Base-by-base conservation (phyloP, 306 rosid genomes). In the Gleditsia sinensis region DNA sequence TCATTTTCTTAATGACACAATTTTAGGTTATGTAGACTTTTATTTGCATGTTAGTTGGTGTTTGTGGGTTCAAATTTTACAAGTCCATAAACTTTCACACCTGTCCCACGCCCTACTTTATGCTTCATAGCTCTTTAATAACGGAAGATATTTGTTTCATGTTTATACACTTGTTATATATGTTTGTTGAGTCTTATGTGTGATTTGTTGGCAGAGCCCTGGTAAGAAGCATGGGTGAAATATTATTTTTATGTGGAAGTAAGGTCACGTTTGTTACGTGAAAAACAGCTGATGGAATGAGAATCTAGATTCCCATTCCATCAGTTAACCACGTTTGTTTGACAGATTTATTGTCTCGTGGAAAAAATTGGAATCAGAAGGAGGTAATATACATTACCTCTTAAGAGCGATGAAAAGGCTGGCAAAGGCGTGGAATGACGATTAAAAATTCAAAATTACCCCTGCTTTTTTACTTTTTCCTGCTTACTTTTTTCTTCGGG, bases 191-290 rank as follows among this genome's bases (percentile, higher is more conserved):
- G 6, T 32, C 36, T 30, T 40, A 27, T 73, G 25, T 30, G 20
- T 68, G 73, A 46, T 82, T 62, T 71, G 76, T 62, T n/a, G 74
- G 71, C 91, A 93, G 98, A 66, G 96, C 96, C 50, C 87, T 91
- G 63, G 81, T 94, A 69, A 85, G 89, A 85, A 94, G 98, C 69
- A 91, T 94, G 96, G 81, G 81, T 24, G 97, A 94, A 85, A 91
- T 94, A 80, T 84, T 94, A 81, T 94, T 89, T 83, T 82, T 78
- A 25, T 94, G 96, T 71, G 98, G 98, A 84, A 80, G 62, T 70
- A 86, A n/a, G n/a, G n/a, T n/a, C n/a, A n/a, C n/a, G n/a, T n/a
- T n/a, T n/a, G n/a, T n/a, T n/a, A n/a, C n/a, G n/a, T n/a, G n/a
- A n/a, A n/a, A n/a, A n/a, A n/a, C n/a, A n/a, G n/a, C n/a, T n/a